A percentile compares a stretch with the other conserved stretches of the same genome.
These are phyloP conservation scores for Aspergillus hortae DNA, from an alignment of 2,329 filamentous ascomycete species.

Conservation along the genomic window DNA sequence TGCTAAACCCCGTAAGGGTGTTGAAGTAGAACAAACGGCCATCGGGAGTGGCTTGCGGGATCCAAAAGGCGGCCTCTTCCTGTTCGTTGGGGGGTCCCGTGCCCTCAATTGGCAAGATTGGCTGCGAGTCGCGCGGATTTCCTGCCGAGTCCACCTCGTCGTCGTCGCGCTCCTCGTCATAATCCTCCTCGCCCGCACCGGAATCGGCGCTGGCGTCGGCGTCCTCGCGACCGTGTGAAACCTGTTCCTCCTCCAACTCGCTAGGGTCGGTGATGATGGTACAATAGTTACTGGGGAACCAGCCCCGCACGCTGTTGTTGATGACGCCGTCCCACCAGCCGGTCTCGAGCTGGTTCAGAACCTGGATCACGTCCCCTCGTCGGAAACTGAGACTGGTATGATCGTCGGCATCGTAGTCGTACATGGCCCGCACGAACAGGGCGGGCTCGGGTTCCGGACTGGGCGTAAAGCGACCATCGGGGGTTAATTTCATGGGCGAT, in stretches of 20 bases:
- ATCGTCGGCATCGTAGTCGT: slow-evolving; percentile 97
- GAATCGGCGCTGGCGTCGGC: slow-evolving; percentile 51
- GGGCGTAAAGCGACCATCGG: slow-evolving; percentile 27
- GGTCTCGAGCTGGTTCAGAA: slow-evolving; percentile 95
- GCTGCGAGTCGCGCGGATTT: slow-evolving; percentile 60
- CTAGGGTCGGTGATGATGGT: slow-evolving; percentile 75
- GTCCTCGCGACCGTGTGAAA: slow-evolving; percentile 52
- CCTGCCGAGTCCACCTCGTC: slow-evolving; percentile 66
- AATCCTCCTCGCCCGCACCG: slow-evolving; percentile 54
- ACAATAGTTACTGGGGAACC: slow-evolving; percentile 99
- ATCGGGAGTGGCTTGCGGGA: slow-evolving; percentile 91
- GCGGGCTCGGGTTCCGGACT: slow-evolving; percentile 46
- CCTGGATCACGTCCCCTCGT: slow-evolving; percentile 95
- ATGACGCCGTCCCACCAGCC: slow-evolving; percentile 99
- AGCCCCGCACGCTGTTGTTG: slow-evolving; percentile 82
- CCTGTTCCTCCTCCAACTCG: slow-evolving; percentile 65
- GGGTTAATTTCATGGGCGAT: slow-evolving; percentile 29
- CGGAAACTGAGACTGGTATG: slow-evolving; percentile 95
- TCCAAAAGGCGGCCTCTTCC: slow-evolving; percentile 95
- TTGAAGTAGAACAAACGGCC: slow-evolving; percentile 97
- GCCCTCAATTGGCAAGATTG: slow-evolving; percentile 66
- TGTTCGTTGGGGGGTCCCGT: slow-evolving; percentile 58
- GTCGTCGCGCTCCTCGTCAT: slow-evolving; percentile 63
- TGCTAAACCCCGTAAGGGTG: slow-evolving; percentile 91
- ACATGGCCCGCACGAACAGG: slow-evolving; percentile 89